phyloP scores from a whole-genome alignment of 106 monocot genomes.

The Xerophyta viscosa region DNA sequence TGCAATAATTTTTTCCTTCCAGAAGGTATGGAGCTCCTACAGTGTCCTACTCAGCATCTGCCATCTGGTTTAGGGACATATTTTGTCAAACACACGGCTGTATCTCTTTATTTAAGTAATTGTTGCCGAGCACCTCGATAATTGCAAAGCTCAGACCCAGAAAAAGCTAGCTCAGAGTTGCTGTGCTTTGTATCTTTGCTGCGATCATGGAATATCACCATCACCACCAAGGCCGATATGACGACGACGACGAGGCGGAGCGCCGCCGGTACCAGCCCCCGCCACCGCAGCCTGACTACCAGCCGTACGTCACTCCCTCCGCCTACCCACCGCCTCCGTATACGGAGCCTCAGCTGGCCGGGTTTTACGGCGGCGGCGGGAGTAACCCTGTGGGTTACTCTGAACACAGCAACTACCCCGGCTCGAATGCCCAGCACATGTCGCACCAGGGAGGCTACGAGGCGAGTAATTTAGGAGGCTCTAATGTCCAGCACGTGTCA shows the following conservation, averaged over 20 bases:
- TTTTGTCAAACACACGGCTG: too few species aligned
- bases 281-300: background rate
- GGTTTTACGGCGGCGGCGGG: background rate
- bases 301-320: background rate
- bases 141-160: too few species aligned
- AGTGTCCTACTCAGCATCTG: too few species aligned
- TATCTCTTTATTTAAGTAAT: too few species aligned
- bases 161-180: background rate
- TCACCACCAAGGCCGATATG: constrained; percentile 6
- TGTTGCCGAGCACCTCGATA: too few species aligned
- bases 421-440: background rate
- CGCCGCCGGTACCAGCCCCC: background rate
- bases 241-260: constrained; percentile 1
- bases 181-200: background rate
- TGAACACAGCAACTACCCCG: background rate
- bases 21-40: too few species aligned
- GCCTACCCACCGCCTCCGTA: background rate
- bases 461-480: too few species aligned
- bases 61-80: too few species aligned
- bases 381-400: background rate
- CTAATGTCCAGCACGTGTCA: too few species aligned
- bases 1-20: too few species aligned
- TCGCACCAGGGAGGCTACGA: too few species aligned
- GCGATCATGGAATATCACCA: constrained; percentile 5
- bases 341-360: background rate